Conservation (phyloP, 805 yeast species). For the Myxozyma udenii region DNA sequence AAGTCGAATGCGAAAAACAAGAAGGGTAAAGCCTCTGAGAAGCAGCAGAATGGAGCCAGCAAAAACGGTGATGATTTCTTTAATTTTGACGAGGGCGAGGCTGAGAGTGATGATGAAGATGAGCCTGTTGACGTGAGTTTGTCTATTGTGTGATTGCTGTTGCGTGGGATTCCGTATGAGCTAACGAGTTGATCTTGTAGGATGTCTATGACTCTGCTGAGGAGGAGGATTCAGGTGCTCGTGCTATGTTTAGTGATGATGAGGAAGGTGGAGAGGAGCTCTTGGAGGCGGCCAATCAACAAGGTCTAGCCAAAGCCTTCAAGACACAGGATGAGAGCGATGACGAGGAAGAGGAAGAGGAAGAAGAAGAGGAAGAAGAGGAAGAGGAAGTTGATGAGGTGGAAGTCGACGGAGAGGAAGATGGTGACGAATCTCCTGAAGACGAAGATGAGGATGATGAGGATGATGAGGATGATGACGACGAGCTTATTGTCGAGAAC, state of each 20-base stretch:
- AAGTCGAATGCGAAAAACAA: constrained; percentile 6
- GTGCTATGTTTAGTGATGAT: constrained; percentile 78
- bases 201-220: constrained; percentile 63
- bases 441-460: constrained; percentile 41
- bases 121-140: constrained; percentile 43
- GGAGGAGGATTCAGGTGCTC: constrained; percentile 43
- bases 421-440: constrained; percentile 45
- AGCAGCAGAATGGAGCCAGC: constrained; percentile 47
- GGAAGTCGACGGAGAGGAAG: constrained; percentile 49
- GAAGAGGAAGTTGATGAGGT: constrained; percentile 77
- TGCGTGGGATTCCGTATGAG: background rate
- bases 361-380: constrained; percentile 28
- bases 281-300: constrained; percentile 36
- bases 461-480: constrained; percentile 55
- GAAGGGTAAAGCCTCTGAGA: constrained; percentile 2
- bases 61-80: constrained; percentile 31
- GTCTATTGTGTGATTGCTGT: constrained; percentile 28
- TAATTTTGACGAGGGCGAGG: constrained; percentile 29
- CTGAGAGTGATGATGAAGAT: constrained; percentile 40
- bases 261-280: constrained; percentile 57
- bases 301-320: constrained; percentile 33
- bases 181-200: constrained; percentile 20
- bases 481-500: constrained; percentile 48
- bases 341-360: constrained; percentile 29
- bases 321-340: constrained; percentile 26